phyloP scores from a whole-genome alignment of 805 yeast species.

The Nakazawaea ishiwadae region DNA sequence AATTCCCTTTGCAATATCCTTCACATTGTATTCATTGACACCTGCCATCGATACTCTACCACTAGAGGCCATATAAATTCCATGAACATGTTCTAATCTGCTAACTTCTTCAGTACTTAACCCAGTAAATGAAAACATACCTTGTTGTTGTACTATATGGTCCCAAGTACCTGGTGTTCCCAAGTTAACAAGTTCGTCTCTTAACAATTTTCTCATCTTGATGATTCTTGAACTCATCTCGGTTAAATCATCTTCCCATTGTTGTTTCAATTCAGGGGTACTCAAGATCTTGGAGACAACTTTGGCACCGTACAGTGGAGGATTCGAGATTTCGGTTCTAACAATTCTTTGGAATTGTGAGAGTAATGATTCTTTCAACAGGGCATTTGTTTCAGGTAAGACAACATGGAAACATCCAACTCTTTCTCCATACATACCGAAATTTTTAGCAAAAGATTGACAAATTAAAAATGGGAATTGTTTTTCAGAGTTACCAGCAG shows the following conservation, averaged over 20 bases:
- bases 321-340: slow-evolving; percentile 87
- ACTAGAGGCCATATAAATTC: slow-evolving; percentile 82
- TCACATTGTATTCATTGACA: slow-evolving; percentile 73
- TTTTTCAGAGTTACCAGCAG: slow-evolving; percentile 35
- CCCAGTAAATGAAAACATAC: slow-evolving; percentile 96
- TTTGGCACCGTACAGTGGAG: slow-evolving; percentile 92
- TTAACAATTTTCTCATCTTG: slow-evolving; percentile 62
- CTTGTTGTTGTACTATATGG: slow-evolving; percentile 82
- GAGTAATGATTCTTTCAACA: slow-evolving; percentile 39
- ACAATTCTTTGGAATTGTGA: slow-evolving; percentile 78
- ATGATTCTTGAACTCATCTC: slow-evolving; percentile 76
- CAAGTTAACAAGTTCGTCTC: slow-evolving; percentile 50
- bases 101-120: slow-evolving; percentile 30
- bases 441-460: slow-evolving; percentile 92
- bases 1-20: slow-evolving; percentile 61
- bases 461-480: slow-evolving; percentile 56
- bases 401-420: slow-evolving; percentile 75
- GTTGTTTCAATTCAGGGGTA: slow-evolving; percentile 49
- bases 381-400: slow-evolving; percentile 39
- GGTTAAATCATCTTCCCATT: slow-evolving; percentile 81
- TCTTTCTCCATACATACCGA: slow-evolving; percentile 95
- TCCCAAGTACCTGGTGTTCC: slow-evolving; percentile 71
- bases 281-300: slow-evolving; percentile 76
- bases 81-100: slow-evolving; percentile 55
- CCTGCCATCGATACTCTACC: slow-evolving; percentile 94